phyloP scores from a whole-genome alignment of 164 flowering plant genomes.

The Berberis thunbergii region DNA sequence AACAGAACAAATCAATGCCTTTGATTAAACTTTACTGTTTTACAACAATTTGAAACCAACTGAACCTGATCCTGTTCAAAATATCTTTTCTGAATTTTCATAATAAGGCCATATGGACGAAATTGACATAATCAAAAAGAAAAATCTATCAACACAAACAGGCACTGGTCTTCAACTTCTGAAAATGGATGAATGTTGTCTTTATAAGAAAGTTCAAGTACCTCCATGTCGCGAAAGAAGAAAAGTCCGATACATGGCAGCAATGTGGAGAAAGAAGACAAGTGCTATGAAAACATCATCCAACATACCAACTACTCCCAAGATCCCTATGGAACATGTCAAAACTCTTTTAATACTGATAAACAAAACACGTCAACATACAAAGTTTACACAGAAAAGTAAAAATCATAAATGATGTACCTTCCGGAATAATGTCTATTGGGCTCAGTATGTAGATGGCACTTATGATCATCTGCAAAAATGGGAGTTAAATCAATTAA shows the following conservation, averaged over 20 bases:
- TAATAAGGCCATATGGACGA: too few relatives aligned
- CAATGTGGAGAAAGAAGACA: slow-evolving; percentile 65
- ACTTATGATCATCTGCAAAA: slow-evolving; percentile 53
- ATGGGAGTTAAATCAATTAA: background rate
- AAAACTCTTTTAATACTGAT: background rate
- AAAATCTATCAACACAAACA: too few relatives aligned
- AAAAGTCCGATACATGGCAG: slow-evolving; percentile 76
- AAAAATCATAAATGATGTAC: slow-evolving; percentile 17
- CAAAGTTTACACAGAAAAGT: background rate
- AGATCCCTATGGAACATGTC: slow-evolving; percentile 32
- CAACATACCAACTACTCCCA: slow-evolving; percentile 66
- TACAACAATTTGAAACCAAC: too few relatives aligned
- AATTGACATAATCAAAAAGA: too few relatives aligned
- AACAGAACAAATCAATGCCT: too few relatives aligned
- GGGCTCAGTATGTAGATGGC: slow-evolving; percentile 67
- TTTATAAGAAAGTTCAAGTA: slow-evolving; percentile 9
- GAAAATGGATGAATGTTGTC: background rate
- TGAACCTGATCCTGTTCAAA: too few relatives aligned
- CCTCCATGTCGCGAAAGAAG: slow-evolving; percentile 77
- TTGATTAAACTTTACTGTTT: too few relatives aligned
- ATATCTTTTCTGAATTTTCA: too few relatives aligned
- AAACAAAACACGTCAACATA: background rate
- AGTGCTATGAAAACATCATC: slow-evolving; percentile 71
- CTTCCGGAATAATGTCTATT: slow-evolving; percentile 92
- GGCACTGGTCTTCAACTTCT: too few relatives aligned